Conservation (phyloP, 208 protist genomes). For the Novymonas esmeraldas region DNA sequence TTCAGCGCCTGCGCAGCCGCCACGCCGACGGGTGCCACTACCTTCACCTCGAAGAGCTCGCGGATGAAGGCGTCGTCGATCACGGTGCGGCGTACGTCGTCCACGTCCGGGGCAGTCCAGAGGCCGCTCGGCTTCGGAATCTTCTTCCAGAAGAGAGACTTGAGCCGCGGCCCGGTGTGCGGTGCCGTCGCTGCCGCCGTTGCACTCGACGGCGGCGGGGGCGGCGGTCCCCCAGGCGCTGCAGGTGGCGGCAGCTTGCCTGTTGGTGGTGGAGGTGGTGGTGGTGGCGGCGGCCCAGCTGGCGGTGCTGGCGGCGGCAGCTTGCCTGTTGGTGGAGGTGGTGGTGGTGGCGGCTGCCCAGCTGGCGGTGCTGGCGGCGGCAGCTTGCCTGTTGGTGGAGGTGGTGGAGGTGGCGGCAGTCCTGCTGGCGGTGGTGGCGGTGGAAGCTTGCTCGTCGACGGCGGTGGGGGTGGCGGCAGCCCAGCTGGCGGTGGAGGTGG, state of each 20-base stretch:
- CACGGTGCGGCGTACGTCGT: slow-evolving; percentile 24
- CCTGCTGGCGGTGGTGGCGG: slow-evolving; percentile 26
- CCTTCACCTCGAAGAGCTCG: slow-evolving; percentile 63
- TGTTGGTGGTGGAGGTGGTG: slow-evolving; percentile 26
- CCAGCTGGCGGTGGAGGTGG: slow-evolving; percentile 36
- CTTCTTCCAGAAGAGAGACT: slow-evolving; percentile 88
- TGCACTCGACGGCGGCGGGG: slow-evolving; percentile 22
- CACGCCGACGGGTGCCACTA: slow-evolving; percentile 1
- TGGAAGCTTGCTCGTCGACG: slow-evolving; percentile 18
- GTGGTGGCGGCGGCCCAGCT: slow-evolving; percentile 14
- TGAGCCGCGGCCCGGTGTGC: slow-evolving; percentile 59
- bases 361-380: slow-evolving; percentile 22
- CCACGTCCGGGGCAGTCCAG: slow-evolving; percentile 45
- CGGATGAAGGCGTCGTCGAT: slow-evolving; percentile 69
- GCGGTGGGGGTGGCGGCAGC: slow-evolving; percentile 33
- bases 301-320: slow-evolving; percentile 29
- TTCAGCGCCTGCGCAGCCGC: slow-evolving; percentile 17
- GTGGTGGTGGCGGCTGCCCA: slow-evolving; percentile 21
- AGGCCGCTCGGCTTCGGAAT: slow-evolving; percentile 57
- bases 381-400: too few relatives aligned
- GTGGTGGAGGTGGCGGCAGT: slow-evolving; percentile 9
- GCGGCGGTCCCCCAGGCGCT: slow-evolving; percentile 22
- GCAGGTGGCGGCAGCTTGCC: slow-evolving; percentile 25
- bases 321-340: slow-evolving; percentile 12
- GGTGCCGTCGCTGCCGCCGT: slow-evolving; percentile 17